Percentiles rank a stretch among this genome's conserved stretches.
phyloP scores from a whole-genome alignment of 2,329 filamentous ascomycete species.

The Tympanopsis confertula region DNA sequence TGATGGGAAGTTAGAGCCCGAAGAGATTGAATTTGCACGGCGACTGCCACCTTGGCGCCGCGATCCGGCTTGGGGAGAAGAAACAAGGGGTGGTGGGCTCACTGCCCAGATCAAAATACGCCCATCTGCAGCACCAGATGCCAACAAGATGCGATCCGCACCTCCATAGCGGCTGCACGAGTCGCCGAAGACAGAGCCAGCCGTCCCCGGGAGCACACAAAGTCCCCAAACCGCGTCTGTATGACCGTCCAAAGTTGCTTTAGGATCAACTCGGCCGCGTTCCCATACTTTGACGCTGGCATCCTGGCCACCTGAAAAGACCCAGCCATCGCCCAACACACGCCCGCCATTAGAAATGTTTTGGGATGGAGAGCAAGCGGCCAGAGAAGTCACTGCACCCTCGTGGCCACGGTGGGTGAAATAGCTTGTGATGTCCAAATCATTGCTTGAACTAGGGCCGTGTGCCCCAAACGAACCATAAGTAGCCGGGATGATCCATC shows the following conservation, averaged over 20 bases:
- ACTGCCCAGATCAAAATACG: slow-evolving; percentile 90
- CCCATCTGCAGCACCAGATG: slow-evolving; percentile 82
- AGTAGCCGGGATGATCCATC: slow-evolving; percentile 87
- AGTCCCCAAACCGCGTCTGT: slow-evolving; percentile 94
- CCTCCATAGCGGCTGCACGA: slow-evolving; percentile 59
- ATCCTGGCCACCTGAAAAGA: slow-evolving; percentile 95
- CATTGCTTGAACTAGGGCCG: slow-evolving; percentile 39
- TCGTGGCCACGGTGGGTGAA: slow-evolving; percentile 91
- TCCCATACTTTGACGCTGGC: slow-evolving; percentile 92
- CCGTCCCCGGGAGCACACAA: slow-evolving; percentile 77
- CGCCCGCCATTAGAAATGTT: slow-evolving; percentile 84
- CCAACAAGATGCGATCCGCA: slow-evolving; percentile 78
- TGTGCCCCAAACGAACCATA: slow-evolving; percentile 32
- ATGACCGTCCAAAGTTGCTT: slow-evolving; percentile 86
- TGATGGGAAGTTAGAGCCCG: slow-evolving; percentile 80
- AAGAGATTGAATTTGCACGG: slow-evolving; percentile 85
- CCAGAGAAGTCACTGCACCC: slow-evolving; percentile 77
- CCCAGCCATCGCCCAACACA: slow-evolving; percentile 87
- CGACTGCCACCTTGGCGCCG: slow-evolving; percentile 61
- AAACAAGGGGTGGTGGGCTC: slow-evolving; percentile 75
- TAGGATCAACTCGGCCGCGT: slow-evolving; percentile 83
- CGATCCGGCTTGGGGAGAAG: slow-evolving; percentile 63
- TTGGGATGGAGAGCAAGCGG: slow-evolving; percentile 75
- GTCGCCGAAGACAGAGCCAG: slow-evolving; percentile 70
- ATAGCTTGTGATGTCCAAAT: slow-evolving; percentile 83